Evolutionary conservation across 2,329 filamentous ascomycete species (phyloP), one percentile per base, ranked within the genome.

Genomic region (Zymoseptoria passerinii): DNA sequence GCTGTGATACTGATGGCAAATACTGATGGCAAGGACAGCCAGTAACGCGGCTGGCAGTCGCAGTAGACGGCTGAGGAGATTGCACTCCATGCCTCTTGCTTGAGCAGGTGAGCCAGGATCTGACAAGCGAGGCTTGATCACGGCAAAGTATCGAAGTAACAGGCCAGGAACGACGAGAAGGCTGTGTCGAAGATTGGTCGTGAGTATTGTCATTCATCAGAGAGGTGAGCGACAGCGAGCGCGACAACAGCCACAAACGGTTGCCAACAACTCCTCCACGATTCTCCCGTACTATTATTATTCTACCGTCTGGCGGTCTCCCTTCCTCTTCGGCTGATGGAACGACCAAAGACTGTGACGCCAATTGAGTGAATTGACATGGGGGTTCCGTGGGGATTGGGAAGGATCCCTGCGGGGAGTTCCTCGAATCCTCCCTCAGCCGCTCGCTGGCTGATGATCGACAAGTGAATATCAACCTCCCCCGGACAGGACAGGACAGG

Each of bases 21-120:
- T n/a, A n/a, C n/a, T n/a, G n/a, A 60, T 50, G 54, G 63, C 63
- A 52, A 66, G 62, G 23, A 52, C 19, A 18, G 23, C 23, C 23
- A 28, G 23, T 19, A 68, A 54, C 20, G 66, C 59, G 59, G 35
- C 60, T 29, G 67, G 65, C 28, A 69, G 58, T 50, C 64, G 61
- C 16, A 65, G 59, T 18, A 66, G 50, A 50, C 54, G 59, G 40
- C 50, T 53, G 48, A 66, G 44, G 53, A 62, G 35, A 44, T 10
- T n/a, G 13, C 35, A 16, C 35, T 44, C 35, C 35, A 44, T 44
- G 35, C 13, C 35, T 44, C 10, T 44, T 44, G 13, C 35, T 44
- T 44, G 13, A 44, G 13, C 13, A 44, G 35, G 35, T 13, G 13
- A 44, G 35, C 16, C 35, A 44, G 35, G n/a, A 13, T 44, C 35